Base-by-base conservation (phyloP, 257 asterid species). In the Solanum chiquidenum region DNA sequence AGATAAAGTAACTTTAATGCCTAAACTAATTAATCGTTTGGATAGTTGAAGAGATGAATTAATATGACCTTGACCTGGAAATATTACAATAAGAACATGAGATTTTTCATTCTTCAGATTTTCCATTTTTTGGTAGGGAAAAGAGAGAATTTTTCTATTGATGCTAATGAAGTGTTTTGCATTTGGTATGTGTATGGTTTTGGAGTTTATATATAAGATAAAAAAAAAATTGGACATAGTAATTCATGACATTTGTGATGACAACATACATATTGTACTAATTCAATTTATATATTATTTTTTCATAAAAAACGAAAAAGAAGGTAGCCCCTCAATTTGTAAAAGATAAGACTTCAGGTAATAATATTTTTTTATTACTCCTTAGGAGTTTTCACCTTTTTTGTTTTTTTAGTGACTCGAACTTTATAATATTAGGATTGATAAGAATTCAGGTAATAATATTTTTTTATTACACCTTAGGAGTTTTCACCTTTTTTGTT, bases 11-110 rank as follows among this genome's bases (percentile, higher is more conserved):
- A 87, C 75, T 14, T 90, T 20, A 1, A 71, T 35, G 4, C 90
- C 91, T 38, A 68, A 11, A 5, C 38, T 40, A 10, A 87, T 23
- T 6, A 90, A 72, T 38, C 9, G 55, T 25, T 88, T 83, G 4
- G 91, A 64, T 2, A 89, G 25, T 31, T 74, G 88, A 42, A 89
- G 87, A 27, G 80, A 21, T 10, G 91, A 89, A 58, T 90, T 90
- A 79, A 90, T 86, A 34, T 88, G 91, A 34, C 91, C 90, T 74
- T 90, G 91, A 6, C 52, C 89, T 5, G 91, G 89, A 44, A 88
- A 90, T 69, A 89, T 44, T 42, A 72, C 89, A 2, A 90, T 20
- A 35, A 90, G 89, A 62, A 90, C 64, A 74, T 90, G 89, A 60
- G 60, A 37, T 0, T 33, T 33, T 34, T 37, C 38, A 34, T 84